A percentile compares a stretch with the other conserved stretches of the same genome.
Conservation (phyloP, 805 yeast genomes). For the Yarrowia divulgata region DNA sequence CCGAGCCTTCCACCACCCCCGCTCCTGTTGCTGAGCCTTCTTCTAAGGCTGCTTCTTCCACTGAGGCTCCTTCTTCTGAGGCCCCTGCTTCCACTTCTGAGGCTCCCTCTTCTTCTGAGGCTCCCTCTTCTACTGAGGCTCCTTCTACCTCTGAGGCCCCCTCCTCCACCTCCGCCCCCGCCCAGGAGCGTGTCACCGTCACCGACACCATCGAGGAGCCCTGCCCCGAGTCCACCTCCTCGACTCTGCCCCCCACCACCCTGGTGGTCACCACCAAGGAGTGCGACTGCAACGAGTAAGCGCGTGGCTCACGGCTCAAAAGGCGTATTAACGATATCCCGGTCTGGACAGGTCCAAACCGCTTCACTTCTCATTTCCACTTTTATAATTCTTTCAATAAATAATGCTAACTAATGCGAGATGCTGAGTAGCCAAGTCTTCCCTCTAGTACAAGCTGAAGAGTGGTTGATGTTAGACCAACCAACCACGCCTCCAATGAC, state of each 20-base stretch:
- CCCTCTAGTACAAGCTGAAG: too few species aligned
- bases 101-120: constrained; percentile 9
- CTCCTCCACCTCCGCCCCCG: neutral
- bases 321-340: too few species aligned
- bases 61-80: constrained; percentile 8
- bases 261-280: constrained; percentile 25
- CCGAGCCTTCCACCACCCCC: constrained; percentile 1
- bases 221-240: constrained; percentile 3
- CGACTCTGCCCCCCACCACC: constrained; percentile 2
- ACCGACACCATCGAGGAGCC: constrained; percentile 10
- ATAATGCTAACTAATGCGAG: too few species aligned
- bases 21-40: constrained; percentile 8
- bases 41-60: neutral
- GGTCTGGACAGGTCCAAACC: neutral
- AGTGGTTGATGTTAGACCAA: too few species aligned
- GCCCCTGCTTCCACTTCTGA: neutral
- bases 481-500: too few species aligned
- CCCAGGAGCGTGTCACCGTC: neutral
- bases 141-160: neutral
- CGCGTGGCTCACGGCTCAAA: neutral
- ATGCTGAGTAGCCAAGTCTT: too few species aligned
- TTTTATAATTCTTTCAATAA: neutral
- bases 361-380: constrained; percentile 6
- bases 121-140: constrained; percentile 4
- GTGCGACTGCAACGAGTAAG: constrained; percentile 13